phyloP scores from a whole-genome alignment of 2,329 filamentous ascomycete species.

The Fusarium equiseti region DNA sequence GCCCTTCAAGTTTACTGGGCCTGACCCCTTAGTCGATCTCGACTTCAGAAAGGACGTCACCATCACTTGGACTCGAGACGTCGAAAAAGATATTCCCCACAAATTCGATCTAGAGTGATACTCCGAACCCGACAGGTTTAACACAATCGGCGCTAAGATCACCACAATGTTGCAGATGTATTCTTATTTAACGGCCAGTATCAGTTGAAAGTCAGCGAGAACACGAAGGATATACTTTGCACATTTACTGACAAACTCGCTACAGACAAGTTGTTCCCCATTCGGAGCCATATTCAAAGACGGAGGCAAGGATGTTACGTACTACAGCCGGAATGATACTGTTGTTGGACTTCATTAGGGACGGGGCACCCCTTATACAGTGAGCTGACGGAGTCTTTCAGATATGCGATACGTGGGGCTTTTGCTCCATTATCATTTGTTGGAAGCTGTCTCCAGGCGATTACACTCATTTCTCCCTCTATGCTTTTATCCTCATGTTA shows the following conservation, averaged over 20 bases:
- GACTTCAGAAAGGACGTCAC: not conserved
- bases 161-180: not conserved
- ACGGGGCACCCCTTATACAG: too few relatives aligned
- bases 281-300: constrained; percentile 5
- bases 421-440: not conserved
- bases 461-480: too few relatives aligned
- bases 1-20: constrained; percentile 7
- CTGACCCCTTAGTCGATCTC: not conserved
- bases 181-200: not conserved
- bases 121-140: not conserved
- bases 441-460: too few relatives aligned
- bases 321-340: constrained; percentile 5
- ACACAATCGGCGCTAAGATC: not conserved
- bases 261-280: not conserved
- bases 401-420: not conserved
- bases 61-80: constrained; percentile 4
- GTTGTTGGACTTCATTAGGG: not conserved
- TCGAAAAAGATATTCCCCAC: not conserved
- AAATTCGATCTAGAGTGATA: constrained; percentile 1
- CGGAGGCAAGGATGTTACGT: not conserved
- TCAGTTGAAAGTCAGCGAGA: not conserved
- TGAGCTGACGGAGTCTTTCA: not conserved
- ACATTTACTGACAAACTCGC: not conserved
- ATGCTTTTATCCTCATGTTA: too few relatives aligned
- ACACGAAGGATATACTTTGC: not conserved